These are phyloP conservation scores for Scenedesmus sp. DNA, from an alignment of 163 green algal species.

Conservation along the genomic window DNA sequence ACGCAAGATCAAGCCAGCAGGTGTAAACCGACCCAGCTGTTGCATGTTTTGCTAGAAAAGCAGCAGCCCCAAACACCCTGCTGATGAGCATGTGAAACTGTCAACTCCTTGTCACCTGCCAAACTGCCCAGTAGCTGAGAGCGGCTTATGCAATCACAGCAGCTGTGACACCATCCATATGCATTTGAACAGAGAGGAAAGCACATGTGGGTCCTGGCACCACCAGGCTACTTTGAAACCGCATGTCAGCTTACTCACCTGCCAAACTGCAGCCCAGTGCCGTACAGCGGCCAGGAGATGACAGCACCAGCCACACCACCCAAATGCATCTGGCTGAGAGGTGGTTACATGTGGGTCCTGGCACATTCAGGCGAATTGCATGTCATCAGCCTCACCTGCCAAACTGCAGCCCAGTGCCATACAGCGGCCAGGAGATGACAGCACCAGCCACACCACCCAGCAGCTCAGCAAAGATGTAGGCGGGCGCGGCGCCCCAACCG, in stretches of 20 bases:
- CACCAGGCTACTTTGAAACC: neutral
- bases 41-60: too few species aligned
- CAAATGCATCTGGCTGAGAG: neutral
- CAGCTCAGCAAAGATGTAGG: conserved; percentile 41
- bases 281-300: neutral
- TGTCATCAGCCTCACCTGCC: conserved; percentile 1
- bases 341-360: too few species aligned
- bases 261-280: neutral
- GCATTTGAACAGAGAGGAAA: neutral
- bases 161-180: neutral
- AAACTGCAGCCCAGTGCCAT: conserved; percentile 45
- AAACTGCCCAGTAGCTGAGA: neutral
- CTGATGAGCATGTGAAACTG: neutral
- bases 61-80: too few species aligned
- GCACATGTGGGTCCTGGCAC: too few species aligned
- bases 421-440: conserved; percentile 47
- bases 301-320: neutral
- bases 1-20: too few species aligned
- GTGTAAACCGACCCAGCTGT: too few species aligned
- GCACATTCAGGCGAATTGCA: neutral
- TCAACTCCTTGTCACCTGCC: neutral
- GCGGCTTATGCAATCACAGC: neutral
- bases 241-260: neutral
- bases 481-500: conserved; percentile 12
- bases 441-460: conserved; percentile 8